Conservation (phyloP, 176 grass and related monocot species). For the Coix lacrymajobi region DNA sequence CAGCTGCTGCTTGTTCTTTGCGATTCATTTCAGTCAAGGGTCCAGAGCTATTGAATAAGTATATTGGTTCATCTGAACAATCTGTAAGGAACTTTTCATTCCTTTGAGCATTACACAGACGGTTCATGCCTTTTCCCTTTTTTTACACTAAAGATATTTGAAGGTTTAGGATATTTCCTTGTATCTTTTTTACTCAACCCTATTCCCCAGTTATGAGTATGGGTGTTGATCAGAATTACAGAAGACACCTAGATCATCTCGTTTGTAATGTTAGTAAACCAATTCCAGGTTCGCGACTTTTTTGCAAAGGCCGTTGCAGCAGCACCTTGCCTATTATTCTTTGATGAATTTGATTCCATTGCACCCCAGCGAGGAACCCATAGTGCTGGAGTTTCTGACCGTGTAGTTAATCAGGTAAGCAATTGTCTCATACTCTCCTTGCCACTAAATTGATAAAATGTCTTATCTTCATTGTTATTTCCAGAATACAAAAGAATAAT, state of each 20-base stretch:
- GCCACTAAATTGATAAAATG: background rate
- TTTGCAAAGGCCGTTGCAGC: conserved; percentile 87
- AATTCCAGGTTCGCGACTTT: conserved; percentile 78
- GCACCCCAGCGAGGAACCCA: conserved; percentile 85
- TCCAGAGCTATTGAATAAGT: conserved; percentile 93
- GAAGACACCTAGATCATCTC: conserved; percentile 9
- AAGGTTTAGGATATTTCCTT: conserved; percentile 25
- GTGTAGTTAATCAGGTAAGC: conserved; percentile 96
- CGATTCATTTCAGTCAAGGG: conserved; percentile 93
- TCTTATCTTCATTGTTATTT: background rate
- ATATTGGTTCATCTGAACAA: conserved; percentile 96
- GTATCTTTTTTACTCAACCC: background rate
- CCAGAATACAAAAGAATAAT: background rate
- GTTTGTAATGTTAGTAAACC: conserved; percentile 33
- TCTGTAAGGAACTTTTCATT: conserved; percentile 51
- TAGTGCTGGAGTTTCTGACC: conserved; percentile 89
- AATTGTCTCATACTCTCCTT: background rate
- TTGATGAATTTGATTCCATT: conserved; percentile 97
- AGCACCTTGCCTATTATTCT: conserved; percentile 89
- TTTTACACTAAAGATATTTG: conserved; percentile 12
- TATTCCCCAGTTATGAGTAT: conserved; percentile 12
- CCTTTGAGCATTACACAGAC: background rate
- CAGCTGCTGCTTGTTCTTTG: conserved; percentile 86
- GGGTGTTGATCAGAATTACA: conserved; percentile 3
- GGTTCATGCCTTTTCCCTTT: conserved; percentile 13